Evolutionary conservation across 306 rosid genomes (phyloP).

Genomic region (Heteromeles arbutifolia): DNA sequence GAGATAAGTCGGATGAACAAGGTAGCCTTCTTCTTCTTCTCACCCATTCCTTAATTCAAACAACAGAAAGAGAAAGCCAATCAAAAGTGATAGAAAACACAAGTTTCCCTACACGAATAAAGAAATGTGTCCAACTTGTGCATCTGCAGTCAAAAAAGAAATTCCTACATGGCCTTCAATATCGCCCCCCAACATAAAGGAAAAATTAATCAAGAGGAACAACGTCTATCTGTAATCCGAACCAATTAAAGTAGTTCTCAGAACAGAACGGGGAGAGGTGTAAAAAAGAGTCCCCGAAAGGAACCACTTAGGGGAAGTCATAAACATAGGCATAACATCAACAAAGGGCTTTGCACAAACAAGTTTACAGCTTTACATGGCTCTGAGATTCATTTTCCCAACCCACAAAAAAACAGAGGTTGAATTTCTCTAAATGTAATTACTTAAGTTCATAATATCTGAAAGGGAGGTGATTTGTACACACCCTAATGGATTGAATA

Average conservation of each 20-base stretch:
- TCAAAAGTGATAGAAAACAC: neutral
- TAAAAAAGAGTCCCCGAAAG: too few relatives aligned
- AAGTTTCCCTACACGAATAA: neutral
- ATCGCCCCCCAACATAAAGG: neutral
- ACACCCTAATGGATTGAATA: too few relatives aligned
- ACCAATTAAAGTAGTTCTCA: neutral
- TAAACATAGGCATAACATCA: too few relatives aligned
- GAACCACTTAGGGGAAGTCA: too few relatives aligned
- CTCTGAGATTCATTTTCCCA: neutral
- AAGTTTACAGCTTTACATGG: neutral
- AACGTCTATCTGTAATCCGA: neutral
- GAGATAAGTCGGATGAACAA: constrained; percentile 75
- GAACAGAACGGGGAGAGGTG: neutral
- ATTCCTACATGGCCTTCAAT: neutral
- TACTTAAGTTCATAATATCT: too few relatives aligned
- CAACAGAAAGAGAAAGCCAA: neutral
- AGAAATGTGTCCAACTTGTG: neutral
- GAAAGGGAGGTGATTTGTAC: too few relatives aligned
- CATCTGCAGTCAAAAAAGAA: neutral
- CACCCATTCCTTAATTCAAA: constrained; percentile 59
- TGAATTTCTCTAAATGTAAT: too few relatives aligned
- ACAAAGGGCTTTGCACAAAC: neutral
- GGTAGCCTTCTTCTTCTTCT: constrained; percentile 85
- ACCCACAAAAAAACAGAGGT: neutral
- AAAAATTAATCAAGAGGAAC: neutral